Evolutionary conservation across 345 rosid genomes (phyloP).

Genomic region (Citrus australasica): DNA sequence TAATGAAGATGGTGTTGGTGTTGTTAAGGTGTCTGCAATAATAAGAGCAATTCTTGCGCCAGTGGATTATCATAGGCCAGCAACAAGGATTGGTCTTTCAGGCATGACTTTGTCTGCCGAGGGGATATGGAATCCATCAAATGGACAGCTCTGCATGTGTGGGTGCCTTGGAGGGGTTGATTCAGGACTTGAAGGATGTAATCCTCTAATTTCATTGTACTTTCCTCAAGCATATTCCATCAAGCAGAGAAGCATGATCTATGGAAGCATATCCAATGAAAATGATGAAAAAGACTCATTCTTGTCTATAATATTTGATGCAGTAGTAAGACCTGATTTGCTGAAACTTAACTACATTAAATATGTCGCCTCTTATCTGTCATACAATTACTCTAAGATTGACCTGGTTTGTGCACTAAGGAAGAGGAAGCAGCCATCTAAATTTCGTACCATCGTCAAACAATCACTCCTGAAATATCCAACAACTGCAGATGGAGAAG

Average conservation of each 20-base stretch:
- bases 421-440: not conserved
- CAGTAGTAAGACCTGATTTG: not conserved
- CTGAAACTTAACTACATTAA: not conserved
- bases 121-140: not conserved
- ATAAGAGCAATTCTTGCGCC: slow-evolving; percentile 8
- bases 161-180: not conserved
- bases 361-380: not conserved
- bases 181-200: not conserved
- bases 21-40: not conserved
- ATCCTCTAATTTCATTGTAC: not conserved
- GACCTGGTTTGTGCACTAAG: not conserved
- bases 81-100: not conserved
- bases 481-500: not conserved
- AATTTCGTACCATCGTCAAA: not conserved
- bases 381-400: not conserved
- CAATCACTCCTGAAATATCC: not conserved
- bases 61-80: not conserved
- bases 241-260: not conserved
- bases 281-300: not conserved
- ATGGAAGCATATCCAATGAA: not conserved
- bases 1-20: not conserved
- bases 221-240: not conserved
- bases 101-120: not conserved
- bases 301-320: not conserved
- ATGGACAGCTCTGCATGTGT: not conserved